These are phyloP conservation scores for Acer campestre DNA, from an alignment of 345 rosid genomes.

Conservation along the genomic window DNA sequence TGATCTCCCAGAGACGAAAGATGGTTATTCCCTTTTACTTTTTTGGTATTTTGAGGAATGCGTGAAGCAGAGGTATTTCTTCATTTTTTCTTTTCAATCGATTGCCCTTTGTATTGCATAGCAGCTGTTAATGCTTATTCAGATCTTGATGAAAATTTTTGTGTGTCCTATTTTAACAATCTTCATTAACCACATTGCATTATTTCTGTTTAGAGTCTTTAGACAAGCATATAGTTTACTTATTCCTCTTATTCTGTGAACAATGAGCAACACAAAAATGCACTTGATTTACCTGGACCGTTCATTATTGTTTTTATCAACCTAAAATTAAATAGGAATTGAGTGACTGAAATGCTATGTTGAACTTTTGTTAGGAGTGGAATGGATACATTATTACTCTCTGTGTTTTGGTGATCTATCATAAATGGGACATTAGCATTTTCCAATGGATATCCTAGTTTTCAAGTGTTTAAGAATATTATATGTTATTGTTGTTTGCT, in stretches of 20 bases:
- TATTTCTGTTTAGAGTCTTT: not conserved
- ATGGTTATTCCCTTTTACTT: slow-evolving; percentile 87
- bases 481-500: not conserved
- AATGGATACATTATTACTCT: not conserved
- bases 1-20: slow-evolving; percentile 77
- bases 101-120: not conserved
- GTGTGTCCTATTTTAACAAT: not conserved
- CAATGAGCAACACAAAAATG: not conserved
- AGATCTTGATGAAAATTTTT: not conserved
- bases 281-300: not conserved
- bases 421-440: too few relatives aligned
- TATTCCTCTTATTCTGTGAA: not conserved
- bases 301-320: not conserved
- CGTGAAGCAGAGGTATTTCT: slow-evolving; percentile 76
- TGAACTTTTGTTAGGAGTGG: not conserved
- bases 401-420: not conserved
- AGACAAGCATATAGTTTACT: not conserved
- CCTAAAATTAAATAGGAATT: slow-evolving; percentile 3
- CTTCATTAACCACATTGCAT: not conserved
- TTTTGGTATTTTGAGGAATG: slow-evolving; percentile 99
- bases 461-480: too few relatives aligned
- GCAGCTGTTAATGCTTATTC: not conserved
- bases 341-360: not conserved
- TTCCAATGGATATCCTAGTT: too few relatives aligned
- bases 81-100: not conserved